phyloP scores from a whole-genome alignment of 176 grass and related monocot species.

The Cenchrus purpureus region DNA sequence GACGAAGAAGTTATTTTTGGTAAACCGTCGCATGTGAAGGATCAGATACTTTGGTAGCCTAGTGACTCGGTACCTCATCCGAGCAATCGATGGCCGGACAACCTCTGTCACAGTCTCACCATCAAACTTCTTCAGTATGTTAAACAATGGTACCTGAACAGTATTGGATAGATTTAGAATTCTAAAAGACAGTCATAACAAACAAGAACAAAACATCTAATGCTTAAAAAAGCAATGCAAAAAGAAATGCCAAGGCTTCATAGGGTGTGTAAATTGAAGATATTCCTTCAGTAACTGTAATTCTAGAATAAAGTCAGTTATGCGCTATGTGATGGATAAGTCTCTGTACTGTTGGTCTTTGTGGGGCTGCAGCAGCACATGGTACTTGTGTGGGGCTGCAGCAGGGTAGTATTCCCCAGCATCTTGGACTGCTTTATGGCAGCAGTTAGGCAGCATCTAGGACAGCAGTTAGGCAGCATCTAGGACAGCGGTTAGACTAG shows the following conservation, averaged over 20 bases:
- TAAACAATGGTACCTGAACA: constrained; percentile 86
- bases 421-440: no score
- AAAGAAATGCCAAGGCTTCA: not conserved
- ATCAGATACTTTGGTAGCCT: constrained; percentile 86
- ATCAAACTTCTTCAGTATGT: constrained; percentile 99
- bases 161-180: constrained; percentile 11
- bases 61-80: constrained; percentile 92
- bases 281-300: not conserved
- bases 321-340: not conserved
- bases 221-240: not conserved
- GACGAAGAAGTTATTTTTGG: constrained; percentile 93
- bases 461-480: no score
- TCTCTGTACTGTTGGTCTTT: no score
- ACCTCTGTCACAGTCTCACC: constrained; percentile 88
- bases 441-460: no score
- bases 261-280: not conserved
- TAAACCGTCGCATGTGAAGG: constrained; percentile 94
- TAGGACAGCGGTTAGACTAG: no score
- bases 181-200: not conserved
- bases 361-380: no score
- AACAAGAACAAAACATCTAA: constrained; percentile 19
- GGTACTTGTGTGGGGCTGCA: no score
- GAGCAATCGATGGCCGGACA: constrained; percentile 83
- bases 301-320: not conserved
- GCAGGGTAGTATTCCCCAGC: no score